phyloP scores from a whole-genome alignment of 148 eudicot genomes.

The Persicaria maculosa region DNA sequence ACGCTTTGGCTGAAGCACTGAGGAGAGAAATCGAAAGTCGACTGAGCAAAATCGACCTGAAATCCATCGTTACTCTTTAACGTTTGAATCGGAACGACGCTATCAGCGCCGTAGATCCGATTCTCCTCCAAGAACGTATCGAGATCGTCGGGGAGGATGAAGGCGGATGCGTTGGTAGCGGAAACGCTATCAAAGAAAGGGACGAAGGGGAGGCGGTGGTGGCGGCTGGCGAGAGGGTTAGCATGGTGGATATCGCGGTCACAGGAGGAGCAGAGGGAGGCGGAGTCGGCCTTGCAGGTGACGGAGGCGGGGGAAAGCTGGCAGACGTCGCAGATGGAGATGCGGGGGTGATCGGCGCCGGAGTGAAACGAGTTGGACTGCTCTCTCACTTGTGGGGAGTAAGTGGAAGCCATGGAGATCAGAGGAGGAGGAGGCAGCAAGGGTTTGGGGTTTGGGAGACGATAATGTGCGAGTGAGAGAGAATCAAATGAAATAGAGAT shows the following conservation, averaged over 20 bases:
- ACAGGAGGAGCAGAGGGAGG: slow-evolving; percentile 53
- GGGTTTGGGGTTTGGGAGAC: too few species aligned
- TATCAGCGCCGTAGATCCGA: slow-evolving; percentile 34
- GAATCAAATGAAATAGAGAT: too few species aligned
- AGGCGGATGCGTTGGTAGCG: slow-evolving; percentile 16
- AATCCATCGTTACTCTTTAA: slow-evolving; percentile 29
- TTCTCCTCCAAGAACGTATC: slow-evolving; percentile 36
- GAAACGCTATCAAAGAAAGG: slow-evolving; percentile 41
- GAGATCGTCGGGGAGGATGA: slow-evolving; percentile 19
- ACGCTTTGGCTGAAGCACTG: slow-evolving; percentile 43
- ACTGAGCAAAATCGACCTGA: slow-evolving; percentile 44
- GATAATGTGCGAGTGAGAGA: too few species aligned
- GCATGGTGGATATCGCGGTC: slow-evolving; percentile 82
- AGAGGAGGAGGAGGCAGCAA: too few species aligned
- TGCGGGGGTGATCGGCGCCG: slow-evolving; percentile 76
- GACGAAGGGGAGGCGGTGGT: slow-evolving; percentile 56
- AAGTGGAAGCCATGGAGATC: too few species aligned
- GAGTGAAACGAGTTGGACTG: too few species aligned
- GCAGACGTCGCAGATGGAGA: slow-evolving; percentile 81
- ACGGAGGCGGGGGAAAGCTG: slow-evolving; percentile 69
- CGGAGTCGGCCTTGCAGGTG: slow-evolving; percentile 80
- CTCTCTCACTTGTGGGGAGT: too few species aligned
- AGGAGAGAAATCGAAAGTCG: slow-evolving; percentile 48
- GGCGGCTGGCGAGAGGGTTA: slow-evolving; percentile 66
- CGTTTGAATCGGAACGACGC: slow-evolving; percentile 71